Evolutionary conservation across 805 yeast genomes (phyloP).

Genomic region (Candida vaughaniae): DNA sequence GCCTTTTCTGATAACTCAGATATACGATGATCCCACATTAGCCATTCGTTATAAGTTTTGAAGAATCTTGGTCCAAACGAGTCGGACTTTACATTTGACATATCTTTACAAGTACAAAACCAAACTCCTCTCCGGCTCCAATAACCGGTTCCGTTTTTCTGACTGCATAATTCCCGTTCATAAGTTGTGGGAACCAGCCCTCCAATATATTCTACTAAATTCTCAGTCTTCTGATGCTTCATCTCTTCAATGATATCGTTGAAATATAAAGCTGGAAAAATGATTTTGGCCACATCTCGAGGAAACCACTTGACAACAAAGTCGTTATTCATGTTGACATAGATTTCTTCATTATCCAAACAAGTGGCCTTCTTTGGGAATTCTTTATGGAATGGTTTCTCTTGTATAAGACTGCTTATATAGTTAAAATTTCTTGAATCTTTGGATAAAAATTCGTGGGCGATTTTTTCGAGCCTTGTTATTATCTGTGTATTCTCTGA

Average conservation of each 20-base stretch:
- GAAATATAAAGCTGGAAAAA: conserved; percentile 20
- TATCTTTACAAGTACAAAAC: conserved; percentile 17
- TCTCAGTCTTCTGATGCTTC: conserved; percentile 8
- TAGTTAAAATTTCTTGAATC: conserved; percentile 12
- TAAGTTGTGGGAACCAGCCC: conserved; percentile 18
- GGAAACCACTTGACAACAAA: conserved; percentile 20
- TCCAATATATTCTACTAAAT: conserved; percentile 13
- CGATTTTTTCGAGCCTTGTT: not conserved
- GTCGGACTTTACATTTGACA: conserved; percentile 10
- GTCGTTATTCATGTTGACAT: conserved; percentile 15
- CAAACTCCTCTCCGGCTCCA: conserved; percentile 20
- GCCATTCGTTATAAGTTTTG: conserved; percentile 18
- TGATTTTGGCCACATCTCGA: conserved; percentile 14
- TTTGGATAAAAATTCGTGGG: conserved; percentile 14
- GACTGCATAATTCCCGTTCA: conserved; percentile 14
- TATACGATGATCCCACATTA: conserved; percentile 17
- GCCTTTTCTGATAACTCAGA: conserved; percentile 7
- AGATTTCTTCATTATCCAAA: conserved; percentile 19
- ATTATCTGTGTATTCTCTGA: too few species aligned
- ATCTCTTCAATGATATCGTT: conserved; percentile 16
- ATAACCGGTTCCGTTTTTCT: conserved; percentile 14
- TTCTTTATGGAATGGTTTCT: conserved; percentile 16
- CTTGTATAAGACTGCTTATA: conserved; percentile 10
- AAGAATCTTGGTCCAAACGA: conserved; percentile 16
- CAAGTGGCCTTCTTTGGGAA: conserved; percentile 19